Conservation (phyloP, 345 rosid species). For the Citrus medica region DNA sequence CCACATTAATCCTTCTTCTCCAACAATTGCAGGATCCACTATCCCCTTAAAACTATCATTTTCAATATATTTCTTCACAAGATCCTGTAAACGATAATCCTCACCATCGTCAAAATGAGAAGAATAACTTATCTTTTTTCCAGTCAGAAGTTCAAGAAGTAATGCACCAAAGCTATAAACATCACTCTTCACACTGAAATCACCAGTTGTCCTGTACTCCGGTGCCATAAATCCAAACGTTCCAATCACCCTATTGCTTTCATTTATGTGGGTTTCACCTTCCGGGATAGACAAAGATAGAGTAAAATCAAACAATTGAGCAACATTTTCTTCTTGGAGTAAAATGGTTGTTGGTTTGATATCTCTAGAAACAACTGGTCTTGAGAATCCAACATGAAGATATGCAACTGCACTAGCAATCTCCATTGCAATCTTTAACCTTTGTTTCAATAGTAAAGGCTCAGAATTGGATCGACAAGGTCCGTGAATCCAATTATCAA, state of each 20-base stretch:
- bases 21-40: conserved; percentile 2
- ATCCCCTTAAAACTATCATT: not conserved
- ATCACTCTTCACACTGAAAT: not conserved
- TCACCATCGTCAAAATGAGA: not conserved
- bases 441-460: not conserved
- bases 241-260: not conserved
- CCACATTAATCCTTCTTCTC: conserved; percentile 3
- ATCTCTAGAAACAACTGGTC: conserved; percentile 17
- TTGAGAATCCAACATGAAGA: conserved; percentile 23
- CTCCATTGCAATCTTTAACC: not conserved
- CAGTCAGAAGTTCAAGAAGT: not conserved
- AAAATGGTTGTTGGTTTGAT: not conserved
- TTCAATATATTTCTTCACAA: not conserved
- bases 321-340: not conserved
- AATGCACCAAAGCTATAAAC: not conserved
- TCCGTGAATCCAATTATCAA: not conserved
- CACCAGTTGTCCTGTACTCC: not conserved
- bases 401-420: not conserved
- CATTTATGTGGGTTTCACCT: not conserved
- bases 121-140: not conserved
- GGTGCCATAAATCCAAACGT: not conserved
- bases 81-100: not conserved
- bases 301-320: not conserved
- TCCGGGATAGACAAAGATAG: not conserved
- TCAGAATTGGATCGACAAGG: not conserved